Percentiles rank a stretch among this genome's conserved stretches.
Evolutionary conservation across 2,329 filamentous ascomycete genomes (phyloP).

Genomic region (Sporothrix phasma): DNA sequence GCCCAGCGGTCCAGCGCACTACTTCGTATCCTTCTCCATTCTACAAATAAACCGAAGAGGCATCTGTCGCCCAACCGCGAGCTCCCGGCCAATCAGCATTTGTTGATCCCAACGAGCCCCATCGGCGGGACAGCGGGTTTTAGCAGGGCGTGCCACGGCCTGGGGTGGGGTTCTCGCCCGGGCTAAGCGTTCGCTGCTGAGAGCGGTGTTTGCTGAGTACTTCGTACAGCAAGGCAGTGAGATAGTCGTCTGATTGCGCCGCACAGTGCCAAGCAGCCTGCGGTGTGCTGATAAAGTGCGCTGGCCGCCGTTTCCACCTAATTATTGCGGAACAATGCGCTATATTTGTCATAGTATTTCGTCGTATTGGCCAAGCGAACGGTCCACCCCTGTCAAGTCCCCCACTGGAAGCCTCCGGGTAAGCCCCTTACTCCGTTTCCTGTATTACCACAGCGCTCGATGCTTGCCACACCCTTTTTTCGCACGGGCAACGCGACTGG

Average conservation of each 20-base stretch:
- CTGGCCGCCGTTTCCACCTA: not conserved
- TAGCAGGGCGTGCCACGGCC: not conserved
- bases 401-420: not conserved
- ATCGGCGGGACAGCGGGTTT: not conserved
- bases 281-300: constrained; percentile 1
- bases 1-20: not conserved
- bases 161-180: constrained; percentile 8
- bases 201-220: not conserved
- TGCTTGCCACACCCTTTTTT: not conserved
- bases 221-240: not conserved
- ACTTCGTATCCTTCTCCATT: constrained; percentile 3
- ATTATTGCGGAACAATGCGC: constrained; percentile 4
- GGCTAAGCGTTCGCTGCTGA: not conserved
- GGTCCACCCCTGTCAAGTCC: constrained; percentile 3
- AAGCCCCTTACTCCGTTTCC: not conserved
- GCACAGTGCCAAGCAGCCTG: not conserved
- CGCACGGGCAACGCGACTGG: not conserved
- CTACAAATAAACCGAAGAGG: too few species aligned
- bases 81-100: constrained; percentile 5
- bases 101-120: constrained; percentile 2
- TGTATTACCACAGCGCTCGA: not conserved
- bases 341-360: constrained; percentile 14
- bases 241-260: not conserved
- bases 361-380: not conserved
- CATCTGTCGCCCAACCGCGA: not conserved